These are phyloP conservation scores for Coemansia sp. DNA, from an alignment of 192 early-diverging fungal genomes.

Conservation along the genomic window DNA sequence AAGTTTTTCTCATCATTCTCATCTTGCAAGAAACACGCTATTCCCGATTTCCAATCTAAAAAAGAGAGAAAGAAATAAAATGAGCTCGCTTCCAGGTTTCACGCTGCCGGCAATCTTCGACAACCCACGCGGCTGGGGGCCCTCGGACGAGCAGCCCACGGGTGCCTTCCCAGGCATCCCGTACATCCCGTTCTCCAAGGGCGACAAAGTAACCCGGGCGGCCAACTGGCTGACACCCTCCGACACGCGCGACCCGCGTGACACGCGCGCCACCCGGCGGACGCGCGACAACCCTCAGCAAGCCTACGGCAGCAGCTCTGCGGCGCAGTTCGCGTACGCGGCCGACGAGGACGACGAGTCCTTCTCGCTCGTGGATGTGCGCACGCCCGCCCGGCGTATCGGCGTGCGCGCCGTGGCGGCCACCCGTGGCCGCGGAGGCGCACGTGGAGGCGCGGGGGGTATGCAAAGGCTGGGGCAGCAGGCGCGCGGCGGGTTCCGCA, in stretches of 20 bases:
- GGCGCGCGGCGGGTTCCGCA: constrained; percentile 42
- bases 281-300: constrained; percentile 57
- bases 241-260: constrained; percentile 56
- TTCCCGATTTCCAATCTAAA: background rate
- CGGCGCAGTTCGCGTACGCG: constrained; percentile 84
- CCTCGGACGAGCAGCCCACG: constrained; percentile 61
- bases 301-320: constrained; percentile 80
- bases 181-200: constrained; percentile 93
- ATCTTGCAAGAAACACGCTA: no score
- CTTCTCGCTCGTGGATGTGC: constrained; percentile 78
- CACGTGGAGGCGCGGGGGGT: constrained; percentile 35
- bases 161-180: constrained; percentile 77
- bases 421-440: constrained; percentile 43
- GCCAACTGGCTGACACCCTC: constrained; percentile 88
- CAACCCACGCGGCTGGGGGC: constrained; percentile 88
- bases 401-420: constrained; percentile 23
- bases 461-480: constrained; percentile 15
- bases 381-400: constrained; percentile 32
- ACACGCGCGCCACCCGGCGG: constrained; percentile 51
- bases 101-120: constrained; percentile 76
- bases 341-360: constrained; percentile 90
- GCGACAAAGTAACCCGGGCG: constrained; percentile 90
- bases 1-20: constrained; percentile 4
- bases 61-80: constrained; percentile 16
- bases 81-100: constrained; percentile 60